Base-by-base conservation (phyloP, 805 yeast species). In the Teunomyces cretensis region DNA sequence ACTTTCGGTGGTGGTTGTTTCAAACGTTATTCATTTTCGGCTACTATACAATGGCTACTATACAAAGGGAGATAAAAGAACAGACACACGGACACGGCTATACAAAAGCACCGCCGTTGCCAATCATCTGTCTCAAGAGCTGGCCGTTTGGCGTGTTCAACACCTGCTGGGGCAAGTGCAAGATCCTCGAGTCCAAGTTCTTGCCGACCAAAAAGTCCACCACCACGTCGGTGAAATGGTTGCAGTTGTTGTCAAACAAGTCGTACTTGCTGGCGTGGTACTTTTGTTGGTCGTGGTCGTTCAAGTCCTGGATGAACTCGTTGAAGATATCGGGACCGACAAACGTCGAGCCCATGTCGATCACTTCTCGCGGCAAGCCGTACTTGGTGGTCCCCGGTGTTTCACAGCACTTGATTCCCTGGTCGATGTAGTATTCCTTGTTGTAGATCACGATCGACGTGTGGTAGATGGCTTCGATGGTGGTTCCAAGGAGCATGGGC, bases 391-490 rank as follows among this genome's bases (percentile, higher is more conserved):
- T 55, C 0, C 85, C 88, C 0, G 86, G 81, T 1, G 45, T 43
- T 9, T 55, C 45, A 24, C 41, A 37, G 24, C 41, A 37, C 30
- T 66, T 68, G 37, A 84, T 79, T 12, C 87, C 88, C 32, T 74
- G 74, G 46, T 84, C 86, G 42, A 79, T 81, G 54, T 74, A 83
- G 50, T 75, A 70, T 53, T 83, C 89, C 42, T 66, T 67, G n/a
- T 71, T 75, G 51, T 72, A 68, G 14, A 77, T 70, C 9, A 80
- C 81, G 1, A 81, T 76, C 2, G 81, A 72, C 0, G 88, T 83
- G 58, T 83, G 89, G 70, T 83, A 84, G 6, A 83, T 74, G 11
- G 88, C 89, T 24, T 83, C 86, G 7, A 80, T 57, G 6, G 59
- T 54, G n/a, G 62, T 55, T 4, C 88, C 88, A 1, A 83, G 59